Conservation (phyloP, 2,329 filamentous ascomycete genomes). For the Thelonectria discophora region DNA sequence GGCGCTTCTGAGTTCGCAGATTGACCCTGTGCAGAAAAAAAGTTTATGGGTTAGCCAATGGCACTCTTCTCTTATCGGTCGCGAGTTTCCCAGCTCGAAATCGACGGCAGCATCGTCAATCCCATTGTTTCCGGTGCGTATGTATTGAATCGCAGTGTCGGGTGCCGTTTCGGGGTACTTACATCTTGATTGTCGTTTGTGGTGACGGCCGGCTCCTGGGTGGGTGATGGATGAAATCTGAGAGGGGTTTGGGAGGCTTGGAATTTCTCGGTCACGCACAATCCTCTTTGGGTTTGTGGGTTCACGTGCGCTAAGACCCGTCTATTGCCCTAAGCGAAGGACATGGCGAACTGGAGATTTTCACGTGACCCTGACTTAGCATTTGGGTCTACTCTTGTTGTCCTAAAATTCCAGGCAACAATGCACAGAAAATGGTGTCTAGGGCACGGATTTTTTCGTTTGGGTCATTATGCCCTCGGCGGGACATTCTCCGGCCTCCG, state of each 20-base stretch:
- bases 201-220: conserved; percentile 54
- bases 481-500: not conserved
- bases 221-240: conserved; percentile 50
- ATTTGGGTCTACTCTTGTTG: no score
- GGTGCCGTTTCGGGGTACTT: conserved; percentile 45
- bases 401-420: no score
- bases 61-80: conserved; percentile 24
- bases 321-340: conserved; percentile 52
- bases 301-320: conserved; percentile 50
- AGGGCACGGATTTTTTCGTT: not conserved
- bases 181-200: conserved; percentile 57
- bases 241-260: conserved; percentile 51
- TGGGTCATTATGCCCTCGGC: not conserved
- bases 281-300: conserved; percentile 53
- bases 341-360: conserved; percentile 35
- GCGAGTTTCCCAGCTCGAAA: conserved; percentile 18
- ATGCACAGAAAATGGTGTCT: no score
- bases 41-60: conserved; percentile 43
- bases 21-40: conserved; percentile 79
- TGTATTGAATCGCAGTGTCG: conserved; percentile 25
- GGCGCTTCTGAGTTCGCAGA: conserved; percentile 99
- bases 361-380: conserved; percentile 37
- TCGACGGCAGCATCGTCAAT: conserved; percentile 32
- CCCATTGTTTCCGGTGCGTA: conserved; percentile 17
- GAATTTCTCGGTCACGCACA: conserved; percentile 53